Evolutionary conservation across 2,329 filamentous ascomycete genomes (phyloP), one percentile per base, ranked within the genome.

Genomic region (Pseudogymnoascus sp.): DNA sequence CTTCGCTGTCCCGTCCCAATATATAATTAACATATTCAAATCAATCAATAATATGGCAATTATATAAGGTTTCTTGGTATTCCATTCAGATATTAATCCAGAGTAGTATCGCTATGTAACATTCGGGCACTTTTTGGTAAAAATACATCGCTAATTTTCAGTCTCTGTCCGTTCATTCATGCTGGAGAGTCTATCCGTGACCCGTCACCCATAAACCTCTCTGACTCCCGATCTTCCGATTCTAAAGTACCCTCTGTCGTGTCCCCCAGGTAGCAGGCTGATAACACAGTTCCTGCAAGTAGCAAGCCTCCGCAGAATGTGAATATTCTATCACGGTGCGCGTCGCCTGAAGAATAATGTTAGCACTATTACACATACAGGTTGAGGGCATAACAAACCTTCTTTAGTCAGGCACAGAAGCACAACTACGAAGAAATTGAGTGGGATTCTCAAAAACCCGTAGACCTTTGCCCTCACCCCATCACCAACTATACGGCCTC

Each of bases 381-480:
- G 13, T 17, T 9, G 17, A 21, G 15, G 26, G 23, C 9, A 53
- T 53, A 31, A 31, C 26, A 53, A 11, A 68, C 78, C 78, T 67
- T 80, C 80, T 65, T 76, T 72, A 4, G 79, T 78, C 40, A 80
- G 70, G 17, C 75, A 74, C 60, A 84, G 69, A 11, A 80, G 78
- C 5, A 78, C 73, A 9, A 84, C 78, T 1, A 85, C 81, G 68
- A 84, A 83, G 15, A 82, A 66, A 69, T 86, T 87, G 65, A 87
- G 72, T 10, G 84, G 84, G 13, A 87, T 76, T 31, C 84, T 78
- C 69, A 87, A 74, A 62, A 84, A 74, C 15, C 81, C 80, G 70
- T 87, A 87, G 15, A 86, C 77, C 47, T 78, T 79, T 2, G 79
- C 82, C 47, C 84, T 76, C 23, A 78, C 75, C 1, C 77, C 77